Percentiles rank a stretch among this genome's conserved stretches.
phyloP scores from a whole-genome alignment of 129 eudicot genomes.

The Flaveria linearis region DNA sequence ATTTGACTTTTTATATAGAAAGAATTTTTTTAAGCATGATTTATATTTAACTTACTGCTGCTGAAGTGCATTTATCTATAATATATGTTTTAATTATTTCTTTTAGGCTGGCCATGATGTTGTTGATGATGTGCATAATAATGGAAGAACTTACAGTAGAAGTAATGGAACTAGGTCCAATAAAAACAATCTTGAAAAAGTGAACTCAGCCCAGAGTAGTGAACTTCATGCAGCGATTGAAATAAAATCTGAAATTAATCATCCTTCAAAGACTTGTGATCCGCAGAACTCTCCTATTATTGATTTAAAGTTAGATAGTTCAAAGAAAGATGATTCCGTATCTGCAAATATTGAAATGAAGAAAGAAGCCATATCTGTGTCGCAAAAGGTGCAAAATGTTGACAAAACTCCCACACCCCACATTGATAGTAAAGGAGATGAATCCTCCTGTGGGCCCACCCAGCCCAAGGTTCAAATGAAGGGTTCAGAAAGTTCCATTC shows the following conservation, averaged over 20 bases:
- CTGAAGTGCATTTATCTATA: constrained; percentile 16
- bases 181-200: constrained; percentile 39
- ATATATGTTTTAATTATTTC: neutral
- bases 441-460: constrained; percentile 19
- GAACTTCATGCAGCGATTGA: constrained; percentile 27
- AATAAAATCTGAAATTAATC: constrained; percentile 37
- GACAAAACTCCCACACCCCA: constrained; percentile 35
- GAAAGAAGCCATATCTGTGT: constrained; percentile 28
- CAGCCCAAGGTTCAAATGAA: constrained; percentile 34
- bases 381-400: constrained; percentile 35
- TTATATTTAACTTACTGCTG: constrained; percentile 8
- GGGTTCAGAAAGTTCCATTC: constrained; percentile 42
- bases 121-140: constrained; percentile 29
- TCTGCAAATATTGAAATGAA: constrained; percentile 35
- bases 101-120: constrained; percentile 41
- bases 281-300: constrained; percentile 22
- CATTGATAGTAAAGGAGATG: constrained; percentile 36
- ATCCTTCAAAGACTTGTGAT: constrained; percentile 24
- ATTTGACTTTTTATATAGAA: neutral
- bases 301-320: constrained; percentile 44
- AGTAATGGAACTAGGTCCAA: constrained; percentile 37
- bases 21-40: constrained; percentile 6
- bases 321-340: constrained; percentile 28
- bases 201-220: constrained; percentile 26
- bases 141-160: constrained; percentile 32